Evolutionary conservation across 2,329 filamentous ascomycete genomes (phyloP), one percentile per base, ranked within the genome.

Genomic region (Ophiosphaerella narmari): DNA sequence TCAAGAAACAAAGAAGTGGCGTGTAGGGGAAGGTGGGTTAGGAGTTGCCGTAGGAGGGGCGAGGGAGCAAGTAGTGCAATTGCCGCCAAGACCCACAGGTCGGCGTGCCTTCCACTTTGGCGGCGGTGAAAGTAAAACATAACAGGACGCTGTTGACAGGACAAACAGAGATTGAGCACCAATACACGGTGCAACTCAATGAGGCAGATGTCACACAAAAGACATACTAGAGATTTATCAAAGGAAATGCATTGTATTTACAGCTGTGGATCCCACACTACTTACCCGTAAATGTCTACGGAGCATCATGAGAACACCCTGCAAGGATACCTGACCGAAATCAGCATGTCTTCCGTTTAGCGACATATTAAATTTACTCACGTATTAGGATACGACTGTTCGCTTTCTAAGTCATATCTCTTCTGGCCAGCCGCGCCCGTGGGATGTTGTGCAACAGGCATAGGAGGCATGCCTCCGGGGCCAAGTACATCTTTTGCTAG

Each of bases 381-480:
- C 75, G 64, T 59, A 43, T 46, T 54, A 14, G 65, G 70, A 56
- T 96, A 97, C 52, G 87, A 82, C 67, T 88, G 82, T 68, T 92
- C 86, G 65, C 79, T 77, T 31, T 79, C 75, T 65, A 89, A 68
- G 66, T 95, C 86, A 75, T 87, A 84, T 73, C 91, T 86, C 69
- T 87, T 84, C 68, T 86, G 80, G 78, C 85, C 84, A 54, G 79
- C 71, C 37, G 81, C 80, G 50, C 46, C 49, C 21, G 80, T 64
- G 60, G 78, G 51, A 59, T 75, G 84, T 74, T 86, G 76, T n/a
- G 89, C 87, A 66, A 86, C 86, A 13, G 93, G 94, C 67, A 89
- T 77, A n/a, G 94, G 94, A 49, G 94, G 94, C 75, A 99, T 74
- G 1, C 93, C 92, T 65, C 88, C 81, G 38, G 88, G 81, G 43